Percentiles rank a stretch among this genome's conserved stretches.
Evolutionary conservation across 192 early-diverging fungal species (phyloP).

Genomic region (Diversispora eburnea): DNA sequence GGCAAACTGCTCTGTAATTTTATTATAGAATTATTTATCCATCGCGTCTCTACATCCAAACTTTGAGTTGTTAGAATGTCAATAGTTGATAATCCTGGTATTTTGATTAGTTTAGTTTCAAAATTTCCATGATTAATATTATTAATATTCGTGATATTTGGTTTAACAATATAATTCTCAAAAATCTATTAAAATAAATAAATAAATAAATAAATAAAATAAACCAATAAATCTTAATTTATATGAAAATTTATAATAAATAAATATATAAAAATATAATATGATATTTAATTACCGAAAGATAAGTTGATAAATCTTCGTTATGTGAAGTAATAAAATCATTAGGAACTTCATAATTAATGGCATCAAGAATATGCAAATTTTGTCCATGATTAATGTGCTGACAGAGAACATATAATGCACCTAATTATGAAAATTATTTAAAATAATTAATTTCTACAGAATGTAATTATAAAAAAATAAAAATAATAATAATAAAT

Average conservation of each 20-base stretch:
- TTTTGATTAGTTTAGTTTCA: neutral
- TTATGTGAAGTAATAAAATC: neutral
- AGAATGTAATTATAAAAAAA: neutral
- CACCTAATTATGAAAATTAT: neutral
- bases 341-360: neutral
- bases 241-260: neutral
- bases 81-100: neutral
- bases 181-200: neutral
- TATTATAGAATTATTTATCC: neutral
- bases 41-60: constrained; percentile 10
- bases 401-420: constrained; percentile 20
- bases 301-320: neutral
- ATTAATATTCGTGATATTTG: neutral
- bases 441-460: neutral
- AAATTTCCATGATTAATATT: neutral
- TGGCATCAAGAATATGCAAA: neutral
- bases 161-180: constrained; percentile 3
- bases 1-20: neutral
- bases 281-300: neutral
- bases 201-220: neutral
- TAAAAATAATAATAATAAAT: neutral
- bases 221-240: neutral
- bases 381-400: constrained; percentile 5
- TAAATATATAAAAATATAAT: neutral
- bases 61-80: neutral